Conservation (phyloP, 2,329 filamentous ascomycete genomes). For the Ustulina deusta region DNA sequence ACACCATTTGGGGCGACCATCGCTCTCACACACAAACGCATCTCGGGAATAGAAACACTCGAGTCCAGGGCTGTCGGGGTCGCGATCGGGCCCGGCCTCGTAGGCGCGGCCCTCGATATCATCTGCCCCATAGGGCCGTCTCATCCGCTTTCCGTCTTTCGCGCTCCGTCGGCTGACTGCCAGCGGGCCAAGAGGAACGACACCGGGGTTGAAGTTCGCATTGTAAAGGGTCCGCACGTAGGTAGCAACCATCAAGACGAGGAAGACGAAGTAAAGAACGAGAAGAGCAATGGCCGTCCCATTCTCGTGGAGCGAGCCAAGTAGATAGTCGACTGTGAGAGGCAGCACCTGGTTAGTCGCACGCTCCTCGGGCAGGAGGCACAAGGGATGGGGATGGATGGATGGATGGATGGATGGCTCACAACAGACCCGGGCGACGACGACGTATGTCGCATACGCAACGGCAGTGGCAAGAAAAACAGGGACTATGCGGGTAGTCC, state of each 20-base stretch:
- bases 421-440: constrained; percentile 77
- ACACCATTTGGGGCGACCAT: constrained; percentile 90
- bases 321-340: constrained; percentile 75
- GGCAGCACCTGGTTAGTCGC: constrained; percentile 17
- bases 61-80: constrained; percentile 74
- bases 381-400: too few species aligned
- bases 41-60: constrained; percentile 85
- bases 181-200: constrained; percentile 73
- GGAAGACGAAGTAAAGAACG: constrained; percentile 77
- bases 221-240: constrained; percentile 79
- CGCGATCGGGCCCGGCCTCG: constrained; percentile 56
- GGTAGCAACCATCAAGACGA: constrained; percentile 72
- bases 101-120: constrained; percentile 54
- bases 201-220: constrained; percentile 77
- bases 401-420: too few species aligned
- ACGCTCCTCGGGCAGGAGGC: background rate
- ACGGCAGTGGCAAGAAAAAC: constrained; percentile 73
- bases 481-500: constrained; percentile 76
- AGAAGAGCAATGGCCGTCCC: constrained; percentile 76
- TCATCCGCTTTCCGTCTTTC: constrained; percentile 45
- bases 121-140: constrained; percentile 36
- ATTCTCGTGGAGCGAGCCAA: constrained; percentile 60
- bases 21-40: constrained; percentile 83
- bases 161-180: constrained; percentile 48
- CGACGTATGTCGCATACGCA: constrained; percentile 77